Evolutionary conservation across 192 early-diverging fungal species (phyloP).

Genomic region (Paraglomus brasilianum): DNA sequence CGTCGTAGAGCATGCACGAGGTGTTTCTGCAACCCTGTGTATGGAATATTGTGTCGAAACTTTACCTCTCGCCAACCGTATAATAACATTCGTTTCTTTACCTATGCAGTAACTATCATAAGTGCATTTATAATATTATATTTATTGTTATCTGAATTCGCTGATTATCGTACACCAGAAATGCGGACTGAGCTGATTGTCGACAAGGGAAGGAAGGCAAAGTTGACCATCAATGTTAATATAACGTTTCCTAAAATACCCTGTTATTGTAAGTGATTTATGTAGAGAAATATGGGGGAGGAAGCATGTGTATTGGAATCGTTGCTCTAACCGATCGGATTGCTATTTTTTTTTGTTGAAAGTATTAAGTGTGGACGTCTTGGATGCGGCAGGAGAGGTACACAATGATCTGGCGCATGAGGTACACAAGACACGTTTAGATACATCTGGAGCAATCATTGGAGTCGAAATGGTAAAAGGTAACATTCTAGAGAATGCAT

Average conservation of each 20-base stretch:
- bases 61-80: slow-evolving; percentile 5
- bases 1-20: background rate
- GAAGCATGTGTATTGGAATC: slow-evolving; percentile 46
- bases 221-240: slow-evolving; percentile 86
- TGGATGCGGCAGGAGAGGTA: slow-evolving; percentile 91
- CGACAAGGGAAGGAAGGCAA: slow-evolving; percentile 82
- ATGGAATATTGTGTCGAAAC: background rate
- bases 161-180: slow-evolving; percentile 69
- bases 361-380: slow-evolving; percentile 91
- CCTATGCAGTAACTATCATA: slow-evolving; percentile 69
- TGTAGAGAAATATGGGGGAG: background rate
- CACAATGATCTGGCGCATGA: slow-evolving; percentile 74
- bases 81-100: background rate
- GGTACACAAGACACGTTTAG: slow-evolving; percentile 80
- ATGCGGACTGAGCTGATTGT: slow-evolving; percentile 77
- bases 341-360: slow-evolving; percentile 4
- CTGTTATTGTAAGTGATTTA: slow-evolving; percentile 66
- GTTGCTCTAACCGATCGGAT: background rate
- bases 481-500: slow-evolving; percentile 32
- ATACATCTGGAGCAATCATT: slow-evolving; percentile 63
- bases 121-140: slow-evolving; percentile 69
- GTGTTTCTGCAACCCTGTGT: slow-evolving; percentile 42
- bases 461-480: slow-evolving; percentile 55
- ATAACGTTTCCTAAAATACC: slow-evolving; percentile 90
- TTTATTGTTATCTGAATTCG: slow-evolving; percentile 81